phyloP scores from a whole-genome alignment of 768 basidiomycete species.

The Suillus occidentalis region DNA sequence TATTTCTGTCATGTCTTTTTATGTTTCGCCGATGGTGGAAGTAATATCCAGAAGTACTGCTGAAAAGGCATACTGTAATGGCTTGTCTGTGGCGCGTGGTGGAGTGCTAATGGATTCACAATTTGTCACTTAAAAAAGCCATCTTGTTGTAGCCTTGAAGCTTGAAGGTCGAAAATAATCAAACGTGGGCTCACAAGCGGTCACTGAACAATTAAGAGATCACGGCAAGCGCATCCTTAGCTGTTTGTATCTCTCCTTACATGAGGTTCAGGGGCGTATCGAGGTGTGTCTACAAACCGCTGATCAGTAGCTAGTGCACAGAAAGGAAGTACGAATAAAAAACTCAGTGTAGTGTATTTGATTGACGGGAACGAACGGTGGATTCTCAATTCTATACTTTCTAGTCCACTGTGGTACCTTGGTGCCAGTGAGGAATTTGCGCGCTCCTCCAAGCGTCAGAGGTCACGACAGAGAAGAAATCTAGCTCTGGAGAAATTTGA shows the following conservation, averaged over 20 bases:
- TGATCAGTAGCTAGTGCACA: conserved; percentile 24
- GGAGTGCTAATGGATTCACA: conserved; percentile 34
- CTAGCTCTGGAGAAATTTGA: conserved; percentile 69
- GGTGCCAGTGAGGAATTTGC: conserved; percentile 53
- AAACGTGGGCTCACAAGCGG: conserved; percentile 18
- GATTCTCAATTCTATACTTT: conserved; percentile 72
- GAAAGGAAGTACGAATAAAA: conserved; percentile 11
- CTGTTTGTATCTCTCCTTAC: conserved; percentile 27
- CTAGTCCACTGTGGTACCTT: conserved; percentile 24
- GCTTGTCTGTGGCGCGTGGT: conserved; percentile 15
- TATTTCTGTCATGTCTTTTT: conserved; percentile 35
- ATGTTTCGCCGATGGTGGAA: conserved; percentile 17
- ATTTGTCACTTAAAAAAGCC: conserved; percentile 25
- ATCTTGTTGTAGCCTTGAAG: conserved; percentile 24
- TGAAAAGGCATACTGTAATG: conserved; percentile 23
- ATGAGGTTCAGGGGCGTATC: conserved; percentile 68
- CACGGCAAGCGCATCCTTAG: conserved; percentile 36
- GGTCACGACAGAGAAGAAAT: conserved; percentile 72
- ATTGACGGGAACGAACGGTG: conserved; percentile 75
- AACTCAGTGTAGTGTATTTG: conserved; percentile 70
- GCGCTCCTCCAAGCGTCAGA: conserved; percentile 49
- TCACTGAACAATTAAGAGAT: conserved; percentile 11
- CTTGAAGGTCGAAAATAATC: conserved; percentile 25
- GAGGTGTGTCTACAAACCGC: conserved; percentile 70
- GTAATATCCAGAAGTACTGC: not conserved